Conservation (phyloP, 1,284 basidiomycete species). For the Apiotrichum montevideense region DNA sequence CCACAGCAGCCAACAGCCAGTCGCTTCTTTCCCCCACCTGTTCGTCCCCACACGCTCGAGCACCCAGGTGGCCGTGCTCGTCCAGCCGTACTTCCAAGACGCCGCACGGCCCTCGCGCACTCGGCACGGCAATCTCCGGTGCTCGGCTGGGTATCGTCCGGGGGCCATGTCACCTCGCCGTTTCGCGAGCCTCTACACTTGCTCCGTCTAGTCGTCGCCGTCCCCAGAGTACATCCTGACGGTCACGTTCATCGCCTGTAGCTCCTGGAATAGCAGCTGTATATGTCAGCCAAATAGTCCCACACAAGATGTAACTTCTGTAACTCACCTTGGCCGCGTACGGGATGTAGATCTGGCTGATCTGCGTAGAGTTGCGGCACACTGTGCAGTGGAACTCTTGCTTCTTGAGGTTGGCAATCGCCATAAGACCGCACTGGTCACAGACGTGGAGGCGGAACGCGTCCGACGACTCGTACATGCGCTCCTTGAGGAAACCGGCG, state of each 20-base stretch:
- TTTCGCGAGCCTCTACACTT: no score
- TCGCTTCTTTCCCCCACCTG: no score
- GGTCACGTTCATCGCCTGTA: slow-evolving; percentile 34
- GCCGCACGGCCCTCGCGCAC: no score
- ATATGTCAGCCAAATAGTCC: slow-evolving; percentile 3
- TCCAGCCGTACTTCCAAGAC: no score
- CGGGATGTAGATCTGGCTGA: slow-evolving; percentile 83
- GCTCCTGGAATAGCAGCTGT: slow-evolving; percentile 22
- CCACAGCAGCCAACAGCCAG: no score
- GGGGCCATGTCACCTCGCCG: no score
- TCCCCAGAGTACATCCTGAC: slow-evolving; percentile 20
- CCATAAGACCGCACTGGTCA: slow-evolving; percentile 90
- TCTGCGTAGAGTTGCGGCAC: slow-evolving; percentile 91
- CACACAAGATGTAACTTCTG: neutral
- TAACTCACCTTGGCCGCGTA: slow-evolving; percentile 61
- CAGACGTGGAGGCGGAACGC: slow-evolving; percentile 95
- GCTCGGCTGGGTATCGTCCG: no score
- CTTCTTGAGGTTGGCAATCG: slow-evolving; percentile 78
- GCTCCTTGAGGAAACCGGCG: slow-evolving; percentile 93
- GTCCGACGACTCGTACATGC: slow-evolving; percentile 76
- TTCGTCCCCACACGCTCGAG: no score
- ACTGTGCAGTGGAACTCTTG: slow-evolving; percentile 55
- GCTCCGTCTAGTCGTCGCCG: neutral
- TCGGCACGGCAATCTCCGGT: no score
- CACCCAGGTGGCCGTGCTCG: no score